Percentiles rank a stretch among this genome's conserved stretches.
phyloP scores from a whole-genome alignment of 2,329 filamentous ascomycete species.

The Sporothrix brunneoviolacea region DNA sequence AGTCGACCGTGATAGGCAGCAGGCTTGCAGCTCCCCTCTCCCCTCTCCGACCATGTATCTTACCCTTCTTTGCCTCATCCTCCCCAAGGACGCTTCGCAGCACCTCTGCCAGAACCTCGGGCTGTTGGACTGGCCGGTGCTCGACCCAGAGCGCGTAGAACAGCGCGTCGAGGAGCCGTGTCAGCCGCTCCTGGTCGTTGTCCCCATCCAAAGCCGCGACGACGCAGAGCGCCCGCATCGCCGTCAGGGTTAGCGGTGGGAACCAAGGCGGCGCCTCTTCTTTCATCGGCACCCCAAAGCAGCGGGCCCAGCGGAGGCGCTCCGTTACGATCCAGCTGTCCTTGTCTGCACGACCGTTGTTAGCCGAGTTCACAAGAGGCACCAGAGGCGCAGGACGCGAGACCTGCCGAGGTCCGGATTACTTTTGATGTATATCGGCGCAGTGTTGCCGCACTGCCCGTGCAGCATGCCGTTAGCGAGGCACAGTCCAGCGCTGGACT shows the following conservation, averaged over 20 bases:
- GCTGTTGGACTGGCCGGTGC: slow-evolving; percentile 23
- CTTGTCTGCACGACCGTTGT: slow-evolving; percentile 27
- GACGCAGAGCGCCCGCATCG: slow-evolving; percentile 30
- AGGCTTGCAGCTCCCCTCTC: too few relatives aligned
- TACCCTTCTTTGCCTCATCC: slow-evolving; percentile 22
- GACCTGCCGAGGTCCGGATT: slow-evolving; percentile 5
- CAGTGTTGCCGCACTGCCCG: slow-evolving; percentile 28
- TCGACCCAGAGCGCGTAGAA: slow-evolving; percentile 29
- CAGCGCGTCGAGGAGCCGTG: slow-evolving; percentile 27
- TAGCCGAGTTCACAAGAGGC: background rate
- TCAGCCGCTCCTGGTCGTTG: slow-evolving; percentile 19
- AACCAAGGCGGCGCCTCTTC: slow-evolving; percentile 27
- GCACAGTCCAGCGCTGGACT: background rate
- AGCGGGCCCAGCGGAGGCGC: slow-evolving; percentile 29
- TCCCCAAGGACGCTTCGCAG: slow-evolving; percentile 23
- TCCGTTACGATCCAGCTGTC: slow-evolving; percentile 30
- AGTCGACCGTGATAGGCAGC: too few relatives aligned
- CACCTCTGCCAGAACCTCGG: slow-evolving; percentile 23
- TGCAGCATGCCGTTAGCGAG: background rate
- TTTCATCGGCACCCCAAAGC: slow-evolving; percentile 30
- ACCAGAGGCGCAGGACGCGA: background rate
- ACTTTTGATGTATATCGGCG: slow-evolving; percentile 33
- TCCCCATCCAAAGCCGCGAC: slow-evolving; percentile 20
- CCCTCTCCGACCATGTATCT: background rate
- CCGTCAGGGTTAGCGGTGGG: slow-evolving; percentile 29